phyloP scores from a whole-genome alignment of 2,329 filamentous ascomycete species.

The Aspergillus clavatus region DNA sequence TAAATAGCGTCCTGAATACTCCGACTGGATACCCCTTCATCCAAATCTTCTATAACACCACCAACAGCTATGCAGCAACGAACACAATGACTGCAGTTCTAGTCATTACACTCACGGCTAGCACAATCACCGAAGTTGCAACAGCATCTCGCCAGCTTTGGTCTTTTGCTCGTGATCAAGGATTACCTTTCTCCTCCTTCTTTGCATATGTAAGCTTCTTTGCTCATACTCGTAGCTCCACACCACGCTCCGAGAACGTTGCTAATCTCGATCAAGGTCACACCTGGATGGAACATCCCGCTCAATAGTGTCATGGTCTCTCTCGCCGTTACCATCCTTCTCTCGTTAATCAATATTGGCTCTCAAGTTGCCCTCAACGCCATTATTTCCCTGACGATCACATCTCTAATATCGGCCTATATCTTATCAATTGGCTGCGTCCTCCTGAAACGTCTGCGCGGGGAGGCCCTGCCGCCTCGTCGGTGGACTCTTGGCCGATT shows the following conservation, averaged over 20 bases:
- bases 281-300: constrained; percentile 40
- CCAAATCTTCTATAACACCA: constrained; percentile 52
- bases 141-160: constrained; percentile 55
- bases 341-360: constrained; percentile 51
- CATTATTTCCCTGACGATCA: constrained; percentile 41
- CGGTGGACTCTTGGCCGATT: constrained; percentile 45
- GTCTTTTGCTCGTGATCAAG: constrained; percentile 48
- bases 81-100: constrained; percentile 49
- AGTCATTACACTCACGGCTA: constrained; percentile 46
- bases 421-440: constrained; percentile 47
- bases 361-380: constrained; percentile 43
- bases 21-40: constrained; percentile 56
- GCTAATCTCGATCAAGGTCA: constrained; percentile 25
- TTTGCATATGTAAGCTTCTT: constrained; percentile 35
- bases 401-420: constrained; percentile 41
- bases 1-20: constrained; percentile 41
- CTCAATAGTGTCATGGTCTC: constrained; percentile 47
- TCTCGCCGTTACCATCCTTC: constrained; percentile 40
- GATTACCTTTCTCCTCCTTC: constrained; percentile 37
- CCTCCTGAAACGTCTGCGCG: constrained; percentile 40
- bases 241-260: not conserved
- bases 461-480: constrained; percentile 40
- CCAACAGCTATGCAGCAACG: constrained; percentile 45
- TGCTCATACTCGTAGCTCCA: too few species aligned
- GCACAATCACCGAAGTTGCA: constrained; percentile 51